phyloP scores from a whole-genome alignment of 345 rosid genomes.

The Turritis glabra region DNA sequence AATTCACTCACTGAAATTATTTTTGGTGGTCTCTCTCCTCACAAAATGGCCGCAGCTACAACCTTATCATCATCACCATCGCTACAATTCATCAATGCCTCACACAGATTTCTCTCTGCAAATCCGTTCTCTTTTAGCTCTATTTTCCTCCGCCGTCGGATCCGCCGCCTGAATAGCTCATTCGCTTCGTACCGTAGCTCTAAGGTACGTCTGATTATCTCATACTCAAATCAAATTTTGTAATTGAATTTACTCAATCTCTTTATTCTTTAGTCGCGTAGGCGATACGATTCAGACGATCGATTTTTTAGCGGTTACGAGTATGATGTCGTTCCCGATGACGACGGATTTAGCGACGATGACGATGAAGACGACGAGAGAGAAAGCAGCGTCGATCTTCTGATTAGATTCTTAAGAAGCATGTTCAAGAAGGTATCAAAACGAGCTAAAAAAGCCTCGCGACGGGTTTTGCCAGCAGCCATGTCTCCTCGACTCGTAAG shows the following conservation, averaged over 20 bases:
- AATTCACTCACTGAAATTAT: neutral
- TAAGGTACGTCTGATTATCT: slow-evolving; percentile 25
- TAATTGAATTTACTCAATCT: neutral
- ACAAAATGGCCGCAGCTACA: slow-evolving; percentile 37
- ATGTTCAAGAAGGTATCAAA: slow-evolving; percentile 64
- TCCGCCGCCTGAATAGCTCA: slow-evolving; percentile 20
- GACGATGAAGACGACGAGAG: slow-evolving; percentile 56
- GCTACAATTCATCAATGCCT: slow-evolving; percentile 9
- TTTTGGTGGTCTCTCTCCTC: neutral
- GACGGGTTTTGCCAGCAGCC: slow-evolving; percentile 59
- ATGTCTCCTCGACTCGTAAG: slow-evolving; percentile 70
- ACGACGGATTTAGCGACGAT: slow-evolving; percentile 42
- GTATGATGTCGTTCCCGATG: slow-evolving; percentile 26
- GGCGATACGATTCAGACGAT: slow-evolving; percentile 43
- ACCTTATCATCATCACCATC: slow-evolving; percentile 40
- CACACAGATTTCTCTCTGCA: neutral
- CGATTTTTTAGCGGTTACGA: slow-evolving; percentile 45
- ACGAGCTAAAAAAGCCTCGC: slow-evolving; percentile 74
- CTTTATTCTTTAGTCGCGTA: slow-evolving; percentile 44
- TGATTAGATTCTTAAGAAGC: slow-evolving; percentile 61
- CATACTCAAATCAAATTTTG: neutral
- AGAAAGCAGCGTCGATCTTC: slow-evolving; percentile 74
- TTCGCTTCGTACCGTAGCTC: slow-evolving; percentile 28
- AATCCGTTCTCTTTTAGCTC: slow-evolving; percentile 9
- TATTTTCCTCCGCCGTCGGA: slow-evolving; percentile 5